Evolutionary conservation across 345 rosid genomes (phyloP), one percentile per base, ranked within the genome.

Genomic region (Syzygium grande): DNA sequence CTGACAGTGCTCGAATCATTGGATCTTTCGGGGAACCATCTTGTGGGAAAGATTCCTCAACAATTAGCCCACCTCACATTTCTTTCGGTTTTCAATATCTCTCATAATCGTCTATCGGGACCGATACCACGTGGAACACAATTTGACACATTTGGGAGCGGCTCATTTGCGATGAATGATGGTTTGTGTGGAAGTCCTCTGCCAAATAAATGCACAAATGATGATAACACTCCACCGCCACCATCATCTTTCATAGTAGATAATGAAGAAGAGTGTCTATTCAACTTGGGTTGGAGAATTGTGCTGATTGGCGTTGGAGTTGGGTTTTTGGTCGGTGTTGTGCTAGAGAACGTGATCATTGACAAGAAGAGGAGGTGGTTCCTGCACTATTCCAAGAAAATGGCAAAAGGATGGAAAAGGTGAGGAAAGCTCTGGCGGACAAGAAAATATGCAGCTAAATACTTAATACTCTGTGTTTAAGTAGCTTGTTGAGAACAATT

Each of bases 91-190:
- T 68, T 68, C 1, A 0, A 34, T 2, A 2, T 68, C 13, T 68
- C 79, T 68, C 79, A 9, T 12, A 68, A 68, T 68, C 6, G 0
- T 1, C 21, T 68, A 38, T 68, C 12, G 1, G 79, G 79, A 17
- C 79, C 79, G 17, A 68, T 68, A 68, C 79, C 79, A 68, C 23
- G 1, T 68, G 79, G 13, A 68, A 17, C 23, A 1, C 46, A 68
- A 0, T 68, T 68, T 0, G 23, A 34, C 6, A 68, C 79, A 0
- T 68, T 68, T 0, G 23, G 13, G 43, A 68, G 23, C 7, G 34
- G 0, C 17, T 34, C 79, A 68, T 68, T 30, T 30, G 46, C 2
- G 1, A 68, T 34, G 46, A 68, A 68, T 68, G 38, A 23, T 0
- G 61, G n/a, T 4, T 4, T 56, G 61, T 56, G 61, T 9, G 61